Conservation (phyloP, 139 green algal genomes). For the Diplosphaera chodatii region DNA sequence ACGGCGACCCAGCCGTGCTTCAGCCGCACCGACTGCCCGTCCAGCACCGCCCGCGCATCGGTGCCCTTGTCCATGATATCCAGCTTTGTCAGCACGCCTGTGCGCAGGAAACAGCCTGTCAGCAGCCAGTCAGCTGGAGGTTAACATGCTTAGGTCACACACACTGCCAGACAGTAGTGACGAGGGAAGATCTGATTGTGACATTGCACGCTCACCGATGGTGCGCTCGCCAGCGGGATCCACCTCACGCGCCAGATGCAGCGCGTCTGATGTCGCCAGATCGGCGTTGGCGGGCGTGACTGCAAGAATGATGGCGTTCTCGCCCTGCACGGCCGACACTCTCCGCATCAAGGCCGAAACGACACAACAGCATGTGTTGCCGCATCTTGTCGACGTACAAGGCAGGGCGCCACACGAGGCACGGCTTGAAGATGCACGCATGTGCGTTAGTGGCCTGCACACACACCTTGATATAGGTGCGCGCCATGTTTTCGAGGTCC, state of each 20-base stretch:
- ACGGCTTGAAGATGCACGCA: too few species aligned
- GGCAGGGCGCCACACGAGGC: too few species aligned
- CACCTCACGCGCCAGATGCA: conserved; percentile 89
- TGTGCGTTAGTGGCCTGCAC: too few species aligned
- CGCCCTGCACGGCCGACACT: too few species aligned
- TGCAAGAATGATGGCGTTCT: conserved; percentile 91
- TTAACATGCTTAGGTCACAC: too few species aligned
- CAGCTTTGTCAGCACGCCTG: conserved; percentile 89
- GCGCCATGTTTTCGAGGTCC: conserved; percentile 93
- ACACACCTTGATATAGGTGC: conserved; percentile 77
- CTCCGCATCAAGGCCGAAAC: background rate
- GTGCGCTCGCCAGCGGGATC: conserved; percentile 71
- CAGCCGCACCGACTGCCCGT: conserved; percentile 84
- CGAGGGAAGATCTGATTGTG: background rate
- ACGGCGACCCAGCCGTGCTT: conserved; percentile 81
- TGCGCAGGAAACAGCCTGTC: background rate
- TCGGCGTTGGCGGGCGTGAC: conserved; percentile 97
- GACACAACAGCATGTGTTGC: too few species aligned
- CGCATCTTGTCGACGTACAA: too few species aligned
- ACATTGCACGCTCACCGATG: conserved; percentile 34
- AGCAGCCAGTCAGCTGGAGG: background rate
- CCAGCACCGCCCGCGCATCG: conserved; percentile 70
- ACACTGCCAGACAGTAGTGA: too few species aligned
- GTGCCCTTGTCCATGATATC: conserved; percentile 99
- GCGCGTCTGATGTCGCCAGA: conserved; percentile 90